Base-by-base conservation (phyloP, 1,139 yeast species). In the Blastobotrys elegans region DNA sequence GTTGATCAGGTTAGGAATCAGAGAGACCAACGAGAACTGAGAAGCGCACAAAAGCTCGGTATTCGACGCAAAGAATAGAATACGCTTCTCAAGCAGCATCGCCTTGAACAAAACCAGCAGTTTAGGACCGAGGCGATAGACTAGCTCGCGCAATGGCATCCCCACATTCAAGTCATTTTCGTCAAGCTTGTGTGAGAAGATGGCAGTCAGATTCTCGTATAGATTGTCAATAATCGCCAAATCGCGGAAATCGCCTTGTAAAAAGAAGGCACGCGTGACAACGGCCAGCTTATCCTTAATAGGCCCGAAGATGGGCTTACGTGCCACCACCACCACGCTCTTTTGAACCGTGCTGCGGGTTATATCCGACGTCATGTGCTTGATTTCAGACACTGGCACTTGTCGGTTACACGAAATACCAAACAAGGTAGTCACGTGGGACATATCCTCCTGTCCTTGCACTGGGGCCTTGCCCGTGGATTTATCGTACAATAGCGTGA, bases 401-500 rank as follows among this genome's bases (percentile, higher is more conserved):
- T 92, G 97, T 41, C 96, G 74, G 24, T 90, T 89, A 66, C 98
- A 92, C 0, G 96, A 84, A 54, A 96, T 86, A 1, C 96, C 98
- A 72, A 92, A 92, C 16, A 89, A 67, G 0, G 98, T 92, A 20
- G 82, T 78, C 34, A 80, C 71, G 51, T 75, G 69, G 6, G 80
- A 77, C 57, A 64, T 63, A 49, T 66, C 66, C n/a, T n/a, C n/a
- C 7, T 68, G 57, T 18, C 49, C 50, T 29, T 67, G 66, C 20
- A 75, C 73, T 32, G 78, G 68, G 14, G 81, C 74, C 36, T 63
- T 65, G 29, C 73, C 70, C 33, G 70, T 69, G 29, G 71, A 68
- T 49, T 80, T 82, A 60, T 88, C 89, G 61, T 82, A 85, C n/a
- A 84, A 76, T 46, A 92, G 69, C 30, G 95, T 89, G 67, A 92